Evolutionary conservation across 768 basidiomycete species (phyloP), one percentile per base, ranked within the genome.

Genomic region (Pleurotus ostreatus): DNA sequence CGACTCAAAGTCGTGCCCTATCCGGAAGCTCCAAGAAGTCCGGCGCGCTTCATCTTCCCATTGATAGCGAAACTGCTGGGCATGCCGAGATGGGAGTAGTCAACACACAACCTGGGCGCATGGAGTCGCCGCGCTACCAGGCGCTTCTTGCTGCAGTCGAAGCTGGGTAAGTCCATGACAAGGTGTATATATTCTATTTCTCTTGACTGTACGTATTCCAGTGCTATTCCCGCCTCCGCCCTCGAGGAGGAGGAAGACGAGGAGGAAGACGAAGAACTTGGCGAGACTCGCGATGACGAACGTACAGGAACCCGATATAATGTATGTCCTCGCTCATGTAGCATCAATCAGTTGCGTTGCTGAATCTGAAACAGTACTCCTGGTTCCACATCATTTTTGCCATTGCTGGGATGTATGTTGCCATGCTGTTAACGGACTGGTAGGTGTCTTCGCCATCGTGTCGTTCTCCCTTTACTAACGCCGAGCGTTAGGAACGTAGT

Each of bases 381-480:
- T 99, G 94, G 94, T 98, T 99, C 84, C 97, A 99, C 67, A 73
- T 98, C 69, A 98, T 99, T 65, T 99, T 98, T 67, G 85, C 89
- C 45, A 88, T 98, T 62, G 97, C 86, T 25, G 79, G 94, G 12
- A 98, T 98, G 97, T 99, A 99, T 71, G 94, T 98, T 22, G 94
- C 92, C 5, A 95, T 97, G 83, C 77, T 99, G 12, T 71, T 99
- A 54, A 99, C 96, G 1, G 96, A 99, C 71, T 98, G 97, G 96
- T 95, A 69, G 56, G 91, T 76, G 38, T 54, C 30, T 7, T 58
- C 22, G 38, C 53, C 40, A 37, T 43, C 44, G 57, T 57, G 25
- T 53, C 48, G 53, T 15, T 34, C 51, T 5, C 43, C 47, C n/a
- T 38, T 44, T 57, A n/a, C 38, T 37, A 15, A 26, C 26, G 18